These are phyloP conservation scores for Trichothecium sympodiale DNA, from an alignment of 2,329 filamentous ascomycete species.

Conservation along the genomic window DNA sequence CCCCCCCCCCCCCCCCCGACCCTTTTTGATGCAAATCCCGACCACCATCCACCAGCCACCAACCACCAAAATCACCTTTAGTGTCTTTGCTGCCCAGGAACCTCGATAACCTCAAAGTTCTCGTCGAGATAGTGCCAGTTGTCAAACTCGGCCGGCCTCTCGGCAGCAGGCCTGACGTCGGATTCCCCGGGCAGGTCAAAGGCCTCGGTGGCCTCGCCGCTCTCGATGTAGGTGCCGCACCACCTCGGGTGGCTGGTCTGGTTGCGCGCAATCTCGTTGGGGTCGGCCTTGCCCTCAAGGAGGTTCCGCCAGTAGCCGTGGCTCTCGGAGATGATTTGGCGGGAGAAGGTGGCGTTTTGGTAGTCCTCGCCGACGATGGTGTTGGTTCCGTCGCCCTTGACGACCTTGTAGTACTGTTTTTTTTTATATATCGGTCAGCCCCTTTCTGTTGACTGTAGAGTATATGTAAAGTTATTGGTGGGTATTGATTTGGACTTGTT, in stretches of 20 bases:
- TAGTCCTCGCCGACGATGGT: conserved; percentile 24
- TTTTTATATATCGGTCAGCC: too few species aligned
- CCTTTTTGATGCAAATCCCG: too few species aligned
- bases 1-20: too few species aligned
- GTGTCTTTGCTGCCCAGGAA: conserved; percentile 6
- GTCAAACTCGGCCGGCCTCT: conserved; percentile 20
- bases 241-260: conserved; percentile 23
- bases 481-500: neutral
- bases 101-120: conserved; percentile 17
- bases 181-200: conserved; percentile 20
- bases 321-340: conserved; percentile 21
- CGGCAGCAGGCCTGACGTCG: conserved; percentile 16
- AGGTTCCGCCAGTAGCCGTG: conserved; percentile 28
- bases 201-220: conserved; percentile 16
- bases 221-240: conserved; percentile 20
- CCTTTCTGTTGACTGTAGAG: too few species aligned
- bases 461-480: conserved; percentile 3
- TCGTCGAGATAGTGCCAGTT: conserved; percentile 25
- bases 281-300: conserved; percentile 22
- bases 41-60: neutral
- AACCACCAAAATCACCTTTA: too few species aligned
- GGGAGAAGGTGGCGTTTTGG: conserved; percentile 21
- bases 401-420: conserved; percentile 29
- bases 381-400: conserved; percentile 21
- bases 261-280: conserved; percentile 25